These are phyloP conservation scores for Mastigamoeba balamuthi DNA, from an alignment of 78 protist genomes.

Conservation along the genomic window DNA sequence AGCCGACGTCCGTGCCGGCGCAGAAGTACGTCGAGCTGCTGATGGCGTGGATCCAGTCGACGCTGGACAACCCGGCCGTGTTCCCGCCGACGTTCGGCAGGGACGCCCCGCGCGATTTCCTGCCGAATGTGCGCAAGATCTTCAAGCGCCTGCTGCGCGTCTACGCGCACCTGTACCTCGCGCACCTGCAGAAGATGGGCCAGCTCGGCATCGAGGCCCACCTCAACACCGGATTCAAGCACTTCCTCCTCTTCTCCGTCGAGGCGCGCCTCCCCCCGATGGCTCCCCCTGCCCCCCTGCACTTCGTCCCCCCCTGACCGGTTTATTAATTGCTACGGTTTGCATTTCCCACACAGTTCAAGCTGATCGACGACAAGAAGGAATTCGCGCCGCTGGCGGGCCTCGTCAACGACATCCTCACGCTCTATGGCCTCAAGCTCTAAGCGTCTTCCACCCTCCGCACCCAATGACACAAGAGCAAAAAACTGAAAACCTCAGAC, in stretches of 20 bases:
- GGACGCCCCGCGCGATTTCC: conserved; percentile 70
- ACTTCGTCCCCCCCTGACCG: too few species aligned
- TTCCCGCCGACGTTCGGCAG: conserved; percentile 60
- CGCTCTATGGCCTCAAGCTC: too few species aligned
- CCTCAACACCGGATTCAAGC: not conserved
- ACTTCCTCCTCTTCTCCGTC: conserved; percentile 37
- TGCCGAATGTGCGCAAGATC: conserved; percentile 49
- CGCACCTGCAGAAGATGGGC: conserved; percentile 64
- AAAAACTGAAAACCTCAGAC: too few species aligned
- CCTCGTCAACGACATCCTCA: too few species aligned
- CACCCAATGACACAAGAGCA: too few species aligned
- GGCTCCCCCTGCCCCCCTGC: too few species aligned
- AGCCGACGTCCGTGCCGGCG: conserved; percentile 71
- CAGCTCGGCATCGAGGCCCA: conserved; percentile 57
- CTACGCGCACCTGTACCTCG: conserved; percentile 87
- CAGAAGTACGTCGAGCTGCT: conserved; percentile 80
- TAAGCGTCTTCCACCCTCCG: too few species aligned
- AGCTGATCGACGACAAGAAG: too few species aligned
- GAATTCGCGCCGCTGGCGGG: too few species aligned
- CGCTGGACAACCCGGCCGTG: conserved; percentile 71
- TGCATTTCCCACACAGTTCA: too few species aligned
- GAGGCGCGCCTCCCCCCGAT: conserved; percentile 59
- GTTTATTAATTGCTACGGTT: too few species aligned
- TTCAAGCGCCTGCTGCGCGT: conserved; percentile 88
- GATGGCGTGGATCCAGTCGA: conserved; percentile 87